Evolutionary conservation across 176 grass and related monocot species (phyloP).

Genomic region (Hordeum marinum): DNA sequence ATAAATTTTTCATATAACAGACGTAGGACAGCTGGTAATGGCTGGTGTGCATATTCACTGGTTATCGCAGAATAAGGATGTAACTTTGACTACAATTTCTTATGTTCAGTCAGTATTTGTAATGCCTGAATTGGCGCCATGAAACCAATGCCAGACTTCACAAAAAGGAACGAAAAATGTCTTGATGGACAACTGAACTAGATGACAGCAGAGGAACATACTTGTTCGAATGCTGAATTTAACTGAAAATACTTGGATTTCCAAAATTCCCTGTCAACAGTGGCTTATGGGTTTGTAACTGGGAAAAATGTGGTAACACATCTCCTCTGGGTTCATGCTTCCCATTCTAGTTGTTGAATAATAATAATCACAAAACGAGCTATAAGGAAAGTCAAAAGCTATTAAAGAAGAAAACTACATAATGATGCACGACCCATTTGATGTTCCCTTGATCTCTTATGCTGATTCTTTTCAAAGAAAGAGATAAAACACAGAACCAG

Average conservation of each 20-base stretch:
- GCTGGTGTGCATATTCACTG: background rate
- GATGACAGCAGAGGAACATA: background rate
- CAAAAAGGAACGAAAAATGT: background rate
- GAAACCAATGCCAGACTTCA: background rate
- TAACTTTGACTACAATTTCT: background rate
- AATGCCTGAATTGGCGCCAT: background rate
- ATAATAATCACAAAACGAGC: background rate
- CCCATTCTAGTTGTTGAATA: background rate
- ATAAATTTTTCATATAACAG: background rate
- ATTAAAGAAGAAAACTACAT: background rate
- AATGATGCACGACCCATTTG: background rate
- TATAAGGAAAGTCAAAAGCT: background rate
- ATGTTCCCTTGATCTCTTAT: background rate
- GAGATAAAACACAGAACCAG: background rate
- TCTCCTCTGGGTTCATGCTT: background rate
- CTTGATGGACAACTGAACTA: background rate
- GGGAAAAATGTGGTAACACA: background rate
- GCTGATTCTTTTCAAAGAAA: background rate
- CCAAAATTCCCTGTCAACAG: background rate
- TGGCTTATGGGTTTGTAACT: background rate
- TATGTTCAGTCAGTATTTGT: background rate
- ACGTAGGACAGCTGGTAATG: background rate
- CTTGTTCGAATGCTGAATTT: background rate
- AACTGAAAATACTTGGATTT: background rate
- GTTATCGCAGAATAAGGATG: background rate